These are phyloP conservation scores for Hymenoscyphus scutula DNA, from an alignment of 2,329 filamentous ascomycete species.

Conservation along the genomic window DNA sequence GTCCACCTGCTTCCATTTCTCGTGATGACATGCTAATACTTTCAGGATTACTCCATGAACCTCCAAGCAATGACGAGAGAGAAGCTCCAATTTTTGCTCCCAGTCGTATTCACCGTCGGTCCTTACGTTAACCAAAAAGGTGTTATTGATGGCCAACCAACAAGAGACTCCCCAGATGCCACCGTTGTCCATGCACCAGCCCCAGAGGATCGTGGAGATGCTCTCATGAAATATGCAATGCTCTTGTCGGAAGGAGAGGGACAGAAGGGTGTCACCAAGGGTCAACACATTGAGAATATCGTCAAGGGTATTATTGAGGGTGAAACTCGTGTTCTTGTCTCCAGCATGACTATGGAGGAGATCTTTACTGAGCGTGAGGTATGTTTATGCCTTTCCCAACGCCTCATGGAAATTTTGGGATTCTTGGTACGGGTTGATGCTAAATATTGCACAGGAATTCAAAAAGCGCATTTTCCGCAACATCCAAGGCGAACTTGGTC, in stretches of 20 bases:
- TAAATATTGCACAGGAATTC: slow-evolving; percentile 49
- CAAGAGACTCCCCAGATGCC: slow-evolving; percentile 21
- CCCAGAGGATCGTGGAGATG: slow-evolving; percentile 49
- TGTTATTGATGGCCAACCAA: slow-evolving; percentile 28
- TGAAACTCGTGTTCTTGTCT: slow-evolving; percentile 79
- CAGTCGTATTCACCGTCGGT: slow-evolving; percentile 83
- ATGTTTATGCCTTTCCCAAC: neutral
- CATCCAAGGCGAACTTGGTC: slow-evolving; percentile 61
- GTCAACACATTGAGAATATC: slow-evolving; percentile 73
- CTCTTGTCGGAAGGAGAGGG: slow-evolving; percentile 65
- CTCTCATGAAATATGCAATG: slow-evolving; percentile 79
- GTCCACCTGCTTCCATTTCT: neutral
- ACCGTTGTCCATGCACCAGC: slow-evolving; percentile 37
- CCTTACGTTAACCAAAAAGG: slow-evolving; percentile 67
- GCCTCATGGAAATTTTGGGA: neutral
- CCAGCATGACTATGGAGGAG: slow-evolving; percentile 63
- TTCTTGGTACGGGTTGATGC: neutral
- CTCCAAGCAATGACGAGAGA: slow-evolving; percentile 87
- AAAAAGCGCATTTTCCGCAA: slow-evolving; percentile 70
- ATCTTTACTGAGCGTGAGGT: slow-evolving; percentile 66
- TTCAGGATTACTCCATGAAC: slow-evolving; percentile 67
- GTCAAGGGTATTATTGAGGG: slow-evolving; percentile 90
- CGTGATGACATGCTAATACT: neutral
- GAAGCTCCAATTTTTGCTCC: slow-evolving; percentile 78
- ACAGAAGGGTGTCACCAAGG: slow-evolving; percentile 37